These are phyloP conservation scores for Phytophthora chlamydospora DNA, from an alignment of 352 stramenopile genomes.

Conservation along the genomic window DNA sequence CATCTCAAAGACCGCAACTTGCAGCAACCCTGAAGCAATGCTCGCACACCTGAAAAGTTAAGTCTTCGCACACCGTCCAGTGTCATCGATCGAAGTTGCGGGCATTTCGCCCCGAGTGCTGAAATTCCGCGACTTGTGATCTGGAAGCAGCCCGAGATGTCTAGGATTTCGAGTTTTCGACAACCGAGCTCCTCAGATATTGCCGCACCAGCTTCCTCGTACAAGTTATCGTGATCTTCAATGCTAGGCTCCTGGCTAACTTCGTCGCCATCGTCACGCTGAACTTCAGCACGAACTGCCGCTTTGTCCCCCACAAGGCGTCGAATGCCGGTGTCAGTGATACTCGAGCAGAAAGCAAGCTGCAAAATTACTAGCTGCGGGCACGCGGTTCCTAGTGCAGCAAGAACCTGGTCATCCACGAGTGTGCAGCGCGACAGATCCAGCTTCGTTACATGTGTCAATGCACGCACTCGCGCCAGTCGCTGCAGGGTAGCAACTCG, in stretches of 20 bases:
- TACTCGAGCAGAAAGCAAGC: conserved; percentile 56
- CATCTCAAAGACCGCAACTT: conserved; percentile 52
- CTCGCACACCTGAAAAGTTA: conserved; percentile 29
- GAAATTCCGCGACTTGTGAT: conserved; percentile 58
- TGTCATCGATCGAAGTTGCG: conserved; percentile 47
- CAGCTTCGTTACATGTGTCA: conserved; percentile 43
- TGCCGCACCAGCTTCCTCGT: conserved; percentile 1
- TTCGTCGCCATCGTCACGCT: conserved; percentile 5
- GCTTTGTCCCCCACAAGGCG: conserved; percentile 46
- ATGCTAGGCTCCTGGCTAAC: background rate
- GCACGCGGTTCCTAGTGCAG: conserved; percentile 49
- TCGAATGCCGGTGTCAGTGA: conserved; percentile 61
- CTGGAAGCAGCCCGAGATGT: conserved; percentile 73
- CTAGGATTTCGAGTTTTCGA: conserved; percentile 47
- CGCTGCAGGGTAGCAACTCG: conserved; percentile 48
- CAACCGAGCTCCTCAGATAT: conserved; percentile 39
- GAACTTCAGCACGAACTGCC: conserved; percentile 8
- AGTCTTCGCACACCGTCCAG: conserved; percentile 69
- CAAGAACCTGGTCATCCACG: conserved; percentile 61
- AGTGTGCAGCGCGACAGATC: conserved; percentile 61
- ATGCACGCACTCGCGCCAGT: conserved; percentile 47
- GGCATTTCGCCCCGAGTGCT: conserved; percentile 44
- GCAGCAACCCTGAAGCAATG: conserved; percentile 42
- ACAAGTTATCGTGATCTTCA: conserved; percentile 8
- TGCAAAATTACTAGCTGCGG: conserved; percentile 44